Conservation (phyloP, 768 basidiomycete species). For the Lactarius akahatsu region DNA sequence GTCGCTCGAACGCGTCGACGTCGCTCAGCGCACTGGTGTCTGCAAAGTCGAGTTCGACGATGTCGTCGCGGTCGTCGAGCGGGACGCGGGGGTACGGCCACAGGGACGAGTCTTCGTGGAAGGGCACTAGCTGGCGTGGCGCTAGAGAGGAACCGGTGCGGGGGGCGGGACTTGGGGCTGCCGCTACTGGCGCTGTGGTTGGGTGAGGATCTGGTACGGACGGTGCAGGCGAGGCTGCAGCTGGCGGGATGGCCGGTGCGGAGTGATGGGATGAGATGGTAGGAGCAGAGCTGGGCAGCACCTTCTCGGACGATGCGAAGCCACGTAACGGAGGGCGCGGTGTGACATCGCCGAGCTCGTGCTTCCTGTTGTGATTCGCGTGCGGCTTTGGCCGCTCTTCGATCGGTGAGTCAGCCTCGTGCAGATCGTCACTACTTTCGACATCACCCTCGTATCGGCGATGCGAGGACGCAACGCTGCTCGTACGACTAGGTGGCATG, state of each 20-base stretch:
- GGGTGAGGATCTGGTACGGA: conserved; percentile 3
- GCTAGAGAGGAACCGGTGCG: conserved; percentile 12
- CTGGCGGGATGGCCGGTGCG: conserved; percentile 13
- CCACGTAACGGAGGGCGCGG: conserved; percentile 47
- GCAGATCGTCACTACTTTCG: conserved; percentile 36
- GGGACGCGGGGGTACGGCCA: conserved; percentile 66
- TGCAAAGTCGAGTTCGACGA: conserved; percentile 73
- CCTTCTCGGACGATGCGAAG: conserved; percentile 24
- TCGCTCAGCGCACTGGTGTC: conserved; percentile 75
- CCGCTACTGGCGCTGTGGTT: background rate
- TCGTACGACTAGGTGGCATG: conserved; percentile 42
- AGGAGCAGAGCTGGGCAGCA: background rate
- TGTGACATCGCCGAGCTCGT: conserved; percentile 52
- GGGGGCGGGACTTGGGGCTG: background rate
- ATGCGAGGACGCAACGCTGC: conserved; percentile 36
- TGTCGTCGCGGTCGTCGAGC: conserved; percentile 51
- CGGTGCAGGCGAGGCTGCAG: conserved; percentile 14
- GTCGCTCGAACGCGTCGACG: conserved; percentile 50
- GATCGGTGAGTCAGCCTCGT: conserved; percentile 29
- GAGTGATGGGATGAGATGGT: conserved; percentile 24
- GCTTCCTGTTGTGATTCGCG: conserved; percentile 5
- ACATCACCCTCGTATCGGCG: conserved; percentile 40
- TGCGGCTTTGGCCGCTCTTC: conserved; percentile 25
- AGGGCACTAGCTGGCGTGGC: conserved; percentile 49
- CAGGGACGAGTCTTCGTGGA: conserved; percentile 61